Conservation (phyloP, 495 filamentous ascomycete species). For the Penicillium lagena region DNA sequence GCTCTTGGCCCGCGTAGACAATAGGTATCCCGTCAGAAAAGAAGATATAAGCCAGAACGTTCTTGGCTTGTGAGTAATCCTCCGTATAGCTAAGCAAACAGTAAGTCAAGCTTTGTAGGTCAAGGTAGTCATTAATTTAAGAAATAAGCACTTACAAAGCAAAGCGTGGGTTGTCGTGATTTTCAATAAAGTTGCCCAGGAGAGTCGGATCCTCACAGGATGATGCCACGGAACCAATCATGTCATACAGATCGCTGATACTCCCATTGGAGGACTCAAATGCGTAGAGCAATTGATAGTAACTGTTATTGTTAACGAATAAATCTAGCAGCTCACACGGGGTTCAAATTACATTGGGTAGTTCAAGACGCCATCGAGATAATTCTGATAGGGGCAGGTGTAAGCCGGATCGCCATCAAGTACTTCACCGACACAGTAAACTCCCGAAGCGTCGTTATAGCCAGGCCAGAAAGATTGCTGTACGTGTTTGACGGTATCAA, state of each 20-base stretch:
- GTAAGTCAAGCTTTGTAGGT: conserved; percentile 21
- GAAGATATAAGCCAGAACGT: conserved; percentile 65
- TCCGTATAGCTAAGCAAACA: conserved; percentile 33
- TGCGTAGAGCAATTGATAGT: conserved; percentile 53
- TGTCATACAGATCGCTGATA: conserved; percentile 53
- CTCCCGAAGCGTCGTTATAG: conserved; percentile 58
- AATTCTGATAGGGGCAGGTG: conserved; percentile 58
- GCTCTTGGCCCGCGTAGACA: conserved; percentile 68
- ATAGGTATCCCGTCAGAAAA: conserved; percentile 67
- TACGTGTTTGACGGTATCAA: conserved; percentile 72
- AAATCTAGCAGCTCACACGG: too few relatives aligned
- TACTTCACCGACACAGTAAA: conserved; percentile 68
- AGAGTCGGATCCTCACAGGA: conserved; percentile 55
- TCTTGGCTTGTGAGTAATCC: conserved; percentile 50
- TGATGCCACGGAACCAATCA: conserved; percentile 48
- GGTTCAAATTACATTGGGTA: conserved; percentile 50
- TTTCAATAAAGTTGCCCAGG: conserved; percentile 70
- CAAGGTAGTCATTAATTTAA: conserved; percentile 29
- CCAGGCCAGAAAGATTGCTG: conserved; percentile 62
- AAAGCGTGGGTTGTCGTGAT: conserved; percentile 71
- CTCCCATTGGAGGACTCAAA: conserved; percentile 55
- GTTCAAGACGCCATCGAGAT: conserved; percentile 59
- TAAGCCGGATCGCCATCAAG: conserved; percentile 54
- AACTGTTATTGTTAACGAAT: too few relatives aligned
- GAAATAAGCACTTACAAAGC: conserved; percentile 31